Base-by-base conservation (phyloP, 345 rosid genomes). In the Toxicodendron radicans region DNA sequence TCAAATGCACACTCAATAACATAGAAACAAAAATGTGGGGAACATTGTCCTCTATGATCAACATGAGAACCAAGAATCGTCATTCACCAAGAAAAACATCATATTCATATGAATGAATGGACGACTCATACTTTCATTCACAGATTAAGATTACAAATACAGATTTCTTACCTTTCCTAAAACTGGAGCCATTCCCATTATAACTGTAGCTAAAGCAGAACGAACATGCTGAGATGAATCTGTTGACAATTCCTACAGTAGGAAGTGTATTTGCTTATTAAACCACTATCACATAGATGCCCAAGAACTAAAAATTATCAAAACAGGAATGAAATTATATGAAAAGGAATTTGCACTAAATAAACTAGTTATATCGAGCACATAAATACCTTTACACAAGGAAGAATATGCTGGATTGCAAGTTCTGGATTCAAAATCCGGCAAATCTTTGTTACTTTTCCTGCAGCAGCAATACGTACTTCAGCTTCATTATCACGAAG, bases 121-220 rank as follows among this genome's bases (percentile, higher is more conserved):
- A 59, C 65, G 13, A 61, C 67, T 46, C 45, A n/a, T 20, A 46
- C 46, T 59, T 48, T 51, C 62, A 20, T 23, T 64, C 13, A 14
- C 0, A 23, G 38, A 69, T n/a, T 7, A 41, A 32, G 13, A 72
- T 67, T 60, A 52, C 5, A 2, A 49, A 58, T 27, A 48, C 38
- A 30, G 35, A 52, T 59, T 45, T 11, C 66, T 74, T 76, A 85
- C 90, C 83, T 87, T 87, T 30, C 97, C 97, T 73, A 91, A 82
- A 69, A 87, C 83, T 32, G 92, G 97, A 17, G 97, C 93, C 97
- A 91, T 91, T 71, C 97, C 97, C 97, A 91, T 91, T 79, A 89
- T 91, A 68, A 91, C 94, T 57, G 97, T 89, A 59, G 97, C 97
- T 86, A 91, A 84, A 46, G 97, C 94, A 73, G 97, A 87, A 33